Percentiles rank a stretch among this genome's conserved stretches.
Evolutionary conservation across 345 rosid species (phyloP).

Genomic region (Populus simonii): DNA sequence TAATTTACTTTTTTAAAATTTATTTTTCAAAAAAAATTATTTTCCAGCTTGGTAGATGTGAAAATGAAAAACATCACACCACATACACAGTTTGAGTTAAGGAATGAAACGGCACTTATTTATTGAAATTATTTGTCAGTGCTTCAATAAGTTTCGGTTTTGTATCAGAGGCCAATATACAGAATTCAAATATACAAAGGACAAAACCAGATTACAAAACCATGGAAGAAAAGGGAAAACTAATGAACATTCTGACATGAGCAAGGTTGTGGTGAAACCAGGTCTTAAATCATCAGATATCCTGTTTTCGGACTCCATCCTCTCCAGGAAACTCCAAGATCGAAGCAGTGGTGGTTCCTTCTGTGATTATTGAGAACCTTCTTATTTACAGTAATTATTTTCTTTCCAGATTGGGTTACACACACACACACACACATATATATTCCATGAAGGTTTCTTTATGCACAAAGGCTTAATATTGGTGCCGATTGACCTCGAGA

Average conservation of each 20-base stretch:
- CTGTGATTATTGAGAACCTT: background rate
- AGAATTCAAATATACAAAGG: background rate
- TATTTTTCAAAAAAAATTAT: too few species aligned
- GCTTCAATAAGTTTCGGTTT: background rate
- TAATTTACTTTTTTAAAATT: too few species aligned
- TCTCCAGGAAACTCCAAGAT: slow-evolving; percentile 6
- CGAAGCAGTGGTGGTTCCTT: background rate
- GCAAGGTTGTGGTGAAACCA: background rate
- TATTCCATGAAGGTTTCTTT: background rate
- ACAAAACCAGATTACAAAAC: background rate
- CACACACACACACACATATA: background rate
- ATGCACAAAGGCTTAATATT: background rate
- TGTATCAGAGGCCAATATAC: background rate
- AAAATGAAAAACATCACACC: too few species aligned
- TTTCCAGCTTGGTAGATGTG: too few species aligned
- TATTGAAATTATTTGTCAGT: background rate
- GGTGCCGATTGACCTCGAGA: slow-evolving; percentile 15
- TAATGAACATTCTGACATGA: background rate
- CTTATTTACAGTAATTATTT: background rate
- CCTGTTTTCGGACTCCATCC: background rate
- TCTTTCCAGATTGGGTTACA: background rate
- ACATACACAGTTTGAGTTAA: too few species aligned
- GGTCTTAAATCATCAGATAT: background rate
- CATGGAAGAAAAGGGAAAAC: background rate
- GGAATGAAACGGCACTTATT: too few species aligned